Conservation (phyloP, 768 basidiomycete species). For the Stropharia rugosoannulata region DNA sequence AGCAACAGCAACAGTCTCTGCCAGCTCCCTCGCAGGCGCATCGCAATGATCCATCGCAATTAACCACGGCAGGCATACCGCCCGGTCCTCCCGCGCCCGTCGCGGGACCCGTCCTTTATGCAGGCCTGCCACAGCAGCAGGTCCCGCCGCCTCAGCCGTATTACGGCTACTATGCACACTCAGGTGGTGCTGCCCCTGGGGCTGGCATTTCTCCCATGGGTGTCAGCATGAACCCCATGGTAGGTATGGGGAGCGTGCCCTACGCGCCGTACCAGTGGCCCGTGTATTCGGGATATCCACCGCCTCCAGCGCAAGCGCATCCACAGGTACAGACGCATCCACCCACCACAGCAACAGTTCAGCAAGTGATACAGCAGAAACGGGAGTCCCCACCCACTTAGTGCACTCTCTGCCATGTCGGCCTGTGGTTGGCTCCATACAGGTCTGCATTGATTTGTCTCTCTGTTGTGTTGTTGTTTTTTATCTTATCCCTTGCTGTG, state of each 20-base stretch:
- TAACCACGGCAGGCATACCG: constrained; percentile 3
- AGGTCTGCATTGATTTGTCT: no score
- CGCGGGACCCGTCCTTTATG: no score
- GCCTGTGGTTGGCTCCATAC: no score
- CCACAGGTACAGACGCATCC: background rate
- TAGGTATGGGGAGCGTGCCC: background rate
- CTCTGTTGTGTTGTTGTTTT: no score
- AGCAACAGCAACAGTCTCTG: constrained; percentile 9
- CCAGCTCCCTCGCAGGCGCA: constrained; percentile 19
- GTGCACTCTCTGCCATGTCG: no score
- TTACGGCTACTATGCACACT: constrained; percentile 11
- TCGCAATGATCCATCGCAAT: constrained; percentile 28
- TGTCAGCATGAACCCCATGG: background rate
- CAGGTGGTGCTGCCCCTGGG: constrained; percentile 5
- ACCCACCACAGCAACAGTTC: background rate
- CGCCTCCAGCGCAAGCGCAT: background rate
- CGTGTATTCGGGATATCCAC: constrained; percentile 14
- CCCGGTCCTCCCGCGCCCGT: constrained; percentile 9
- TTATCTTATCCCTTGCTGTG: no score
- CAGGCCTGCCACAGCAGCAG: background rate
- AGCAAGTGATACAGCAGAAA: no score
- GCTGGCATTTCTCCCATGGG: no score
- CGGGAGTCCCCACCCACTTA: no score
- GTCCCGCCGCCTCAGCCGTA: constrained; percentile 7
- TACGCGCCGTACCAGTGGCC: constrained; percentile 13